phyloP scores from a whole-genome alignment of 2,329 filamentous ascomycete species.

The Microdochium paspali region DNA sequence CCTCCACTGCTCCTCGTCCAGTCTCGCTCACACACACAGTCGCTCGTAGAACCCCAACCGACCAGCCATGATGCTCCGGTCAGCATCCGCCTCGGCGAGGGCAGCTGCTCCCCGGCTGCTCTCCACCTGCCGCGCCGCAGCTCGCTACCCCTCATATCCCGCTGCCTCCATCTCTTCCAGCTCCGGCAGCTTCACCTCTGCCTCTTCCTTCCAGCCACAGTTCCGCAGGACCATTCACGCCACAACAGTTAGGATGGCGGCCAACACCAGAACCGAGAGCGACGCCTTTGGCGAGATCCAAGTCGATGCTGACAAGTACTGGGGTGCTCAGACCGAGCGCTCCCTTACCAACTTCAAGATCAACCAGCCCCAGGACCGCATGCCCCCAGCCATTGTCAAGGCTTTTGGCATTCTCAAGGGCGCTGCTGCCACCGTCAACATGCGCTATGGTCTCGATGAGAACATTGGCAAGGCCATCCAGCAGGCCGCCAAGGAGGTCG shows the following conservation, averaged over 20 bases:
- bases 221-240: slow-evolving; percentile 30
- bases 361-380: slow-evolving; percentile 98
- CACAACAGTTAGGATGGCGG: slow-evolving; percentile 37
- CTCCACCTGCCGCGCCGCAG: background rate
- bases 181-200: slow-evolving; percentile 7
- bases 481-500: slow-evolving; percentile 88
- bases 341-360: slow-evolving; percentile 97
- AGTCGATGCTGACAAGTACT: slow-evolving; percentile 89
- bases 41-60: background rate
- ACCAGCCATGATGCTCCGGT: background rate
- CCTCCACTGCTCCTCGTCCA: no score
- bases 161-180: slow-evolving; percentile 9
- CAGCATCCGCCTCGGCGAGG: background rate
- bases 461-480: slow-evolving; percentile 89
- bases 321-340: slow-evolving; percentile 95
- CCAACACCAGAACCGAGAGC: slow-evolving; percentile 70
- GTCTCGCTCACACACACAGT: background rate
- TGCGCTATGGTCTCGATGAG: slow-evolving; percentile 87
- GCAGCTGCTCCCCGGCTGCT: background rate
- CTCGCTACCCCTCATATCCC: slow-evolving; percentile 7
- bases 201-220: slow-evolving; percentile 13
- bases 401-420: slow-evolving; percentile 98
- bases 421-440: slow-evolving; percentile 90
- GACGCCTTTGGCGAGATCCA: slow-evolving; percentile 98
- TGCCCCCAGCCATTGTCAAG: slow-evolving; percentile 85